Evolutionary conservation across 2,329 filamentous ascomycete species (phyloP), one percentile per base, ranked within the genome.

Genomic region (Epichloe typhina): DNA sequence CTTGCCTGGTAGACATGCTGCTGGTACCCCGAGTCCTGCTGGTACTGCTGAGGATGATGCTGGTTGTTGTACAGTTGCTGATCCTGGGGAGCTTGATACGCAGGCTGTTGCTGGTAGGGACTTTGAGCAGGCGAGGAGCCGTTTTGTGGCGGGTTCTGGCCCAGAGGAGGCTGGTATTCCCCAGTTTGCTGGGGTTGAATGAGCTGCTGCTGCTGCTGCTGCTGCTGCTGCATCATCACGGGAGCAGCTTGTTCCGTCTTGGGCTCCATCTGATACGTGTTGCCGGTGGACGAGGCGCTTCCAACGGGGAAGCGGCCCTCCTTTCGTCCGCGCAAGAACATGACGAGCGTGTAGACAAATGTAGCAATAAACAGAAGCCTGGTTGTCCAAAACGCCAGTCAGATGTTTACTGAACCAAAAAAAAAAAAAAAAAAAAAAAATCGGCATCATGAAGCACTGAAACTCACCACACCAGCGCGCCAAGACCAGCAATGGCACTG

Each of bases 381-480:
- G 17, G 15, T 47, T 39, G 11, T 15, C 17, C 21, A n/a, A 44
- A 17, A 26, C n/a, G 19, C 19, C n/a, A 43, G 36, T 17, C 5
- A 38, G 21, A 5, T 5, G 19, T 7, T 7, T 11, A 23, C 15
- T 5, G 2, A 15, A 11, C n/a, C 26, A n/a, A 31, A 8, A 36
- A 19, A 21, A 19, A 21, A 26, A 26, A 26, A 6, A 23, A 23
- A 23, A 6, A 5, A 23, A 23, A 23, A 5, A 2, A n/a, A 47
- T 38, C 19, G 12, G 17, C 15, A 12, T 11, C 15, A 19, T 19
- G 15, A 45, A 4, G 13, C 8, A 19, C n/a, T 19, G 19, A 11
- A 12, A 60, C 67, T 58, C 55, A 71, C 69, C 70, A 68, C 50
- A 69, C 56, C 4, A 75, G 51, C 15, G 72, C 72, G 21, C 69